phyloP scores from a whole-genome alignment of 75 land plant species.

The Ceratopteris richardii region DNA sequence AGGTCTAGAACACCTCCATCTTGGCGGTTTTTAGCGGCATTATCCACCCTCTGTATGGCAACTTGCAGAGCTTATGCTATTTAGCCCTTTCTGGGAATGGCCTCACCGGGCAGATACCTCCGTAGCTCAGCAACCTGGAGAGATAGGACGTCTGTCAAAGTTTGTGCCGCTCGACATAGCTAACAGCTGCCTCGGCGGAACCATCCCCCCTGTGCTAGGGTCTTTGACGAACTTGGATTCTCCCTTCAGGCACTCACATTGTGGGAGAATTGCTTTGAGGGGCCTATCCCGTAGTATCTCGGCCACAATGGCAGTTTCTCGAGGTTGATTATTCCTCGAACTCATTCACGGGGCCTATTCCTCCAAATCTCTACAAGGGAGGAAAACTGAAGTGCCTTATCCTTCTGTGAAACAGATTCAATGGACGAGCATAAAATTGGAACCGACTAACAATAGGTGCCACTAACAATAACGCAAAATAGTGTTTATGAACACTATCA shows the following conservation, averaged over 20 bases:
- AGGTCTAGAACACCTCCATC: constrained; percentile 51
- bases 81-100: constrained; percentile 79
- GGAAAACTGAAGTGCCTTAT: constrained; percentile 64
- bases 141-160: constrained; percentile 51
- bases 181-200: constrained; percentile 52
- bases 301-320: constrained; percentile 35
- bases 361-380: constrained; percentile 37
- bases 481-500: no score
- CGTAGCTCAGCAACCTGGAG: constrained; percentile 66
- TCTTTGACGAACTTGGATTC: constrained; percentile 47
- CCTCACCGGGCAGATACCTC: constrained; percentile 60
- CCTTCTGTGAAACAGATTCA: constrained; percentile 60
- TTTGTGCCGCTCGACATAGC: constrained; percentile 57
- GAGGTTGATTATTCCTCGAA: constrained; percentile 70
- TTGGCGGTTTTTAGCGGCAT: constrained; percentile 79
- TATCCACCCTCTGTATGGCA: constrained; percentile 68
- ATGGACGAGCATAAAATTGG: no score
- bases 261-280: constrained; percentile 63
- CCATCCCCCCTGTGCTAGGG: constrained; percentile 55
- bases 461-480: no score
- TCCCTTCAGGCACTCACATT: constrained; percentile 59
- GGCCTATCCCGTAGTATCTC: constrained; percentile 46
- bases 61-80: constrained; percentile 46
- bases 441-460: no score
- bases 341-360: constrained; percentile 61